These are phyloP conservation scores for Echria macrotheca DNA, from an alignment of 495 filamentous ascomycete genomes.

Conservation along the genomic window DNA sequence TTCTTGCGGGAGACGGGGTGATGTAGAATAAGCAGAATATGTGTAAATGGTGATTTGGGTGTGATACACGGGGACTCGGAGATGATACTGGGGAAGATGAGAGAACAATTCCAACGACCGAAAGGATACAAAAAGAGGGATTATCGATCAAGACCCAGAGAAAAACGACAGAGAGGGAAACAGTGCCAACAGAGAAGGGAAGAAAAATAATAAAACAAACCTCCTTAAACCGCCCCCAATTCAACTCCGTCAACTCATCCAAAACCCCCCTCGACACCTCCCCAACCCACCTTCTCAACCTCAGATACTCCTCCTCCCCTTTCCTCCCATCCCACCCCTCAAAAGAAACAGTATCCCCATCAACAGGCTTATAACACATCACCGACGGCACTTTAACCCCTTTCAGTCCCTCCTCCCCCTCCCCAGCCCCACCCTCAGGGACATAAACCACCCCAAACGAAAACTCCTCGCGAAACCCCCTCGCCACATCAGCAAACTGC, in stretches of 20 bases:
- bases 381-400: slow-evolving; percentile 22
- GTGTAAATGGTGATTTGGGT: no score
- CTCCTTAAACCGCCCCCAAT: slow-evolving; percentile 31
- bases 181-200: no score
- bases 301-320: no score
- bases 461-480: slow-evolving; percentile 30
- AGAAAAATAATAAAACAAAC: slow-evolving; percentile 19
- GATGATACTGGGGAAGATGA: no score
- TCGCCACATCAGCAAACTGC: slow-evolving; percentile 25
- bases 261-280: slow-evolving; percentile 29
- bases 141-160: no score
- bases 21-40: no score
- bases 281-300: slow-evolving; percentile 28
- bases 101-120: no score
- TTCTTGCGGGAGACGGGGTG: no score
- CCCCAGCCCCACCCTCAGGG: slow-evolving; percentile 7
- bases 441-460: slow-evolving; percentile 32
- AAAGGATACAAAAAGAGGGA: no score
- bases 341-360: slow-evolving; percentile 26
- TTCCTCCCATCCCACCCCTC: slow-evolving; percentile 14
- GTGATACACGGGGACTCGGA: no score
- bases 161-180: no score
- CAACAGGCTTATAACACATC: slow-evolving; percentile 31
- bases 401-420: not conserved
- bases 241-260: slow-evolving; percentile 35